Conservation (phyloP, 495 filamentous ascomycete species). For the Neurospora tetrasperma region DNA sequence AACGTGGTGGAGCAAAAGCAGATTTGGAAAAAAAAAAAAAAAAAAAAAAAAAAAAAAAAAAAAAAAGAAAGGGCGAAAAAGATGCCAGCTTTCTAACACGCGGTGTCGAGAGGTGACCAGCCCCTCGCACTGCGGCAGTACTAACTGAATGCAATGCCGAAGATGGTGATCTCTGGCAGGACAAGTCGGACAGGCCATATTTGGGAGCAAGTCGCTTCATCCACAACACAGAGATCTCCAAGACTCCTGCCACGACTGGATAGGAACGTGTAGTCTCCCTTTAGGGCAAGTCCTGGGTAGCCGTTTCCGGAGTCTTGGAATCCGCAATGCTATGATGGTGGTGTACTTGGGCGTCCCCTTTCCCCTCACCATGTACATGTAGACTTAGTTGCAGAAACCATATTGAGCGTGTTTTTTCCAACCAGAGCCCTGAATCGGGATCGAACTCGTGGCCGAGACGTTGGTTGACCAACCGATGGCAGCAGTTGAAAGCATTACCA, state of each 20-base stretch:
- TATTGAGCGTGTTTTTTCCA: background rate
- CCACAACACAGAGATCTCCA: background rate
- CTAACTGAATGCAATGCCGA: background rate
- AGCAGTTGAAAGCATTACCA: background rate
- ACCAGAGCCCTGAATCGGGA: background rate
- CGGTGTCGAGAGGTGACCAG: background rate
- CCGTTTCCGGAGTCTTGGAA: background rate
- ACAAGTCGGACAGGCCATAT: no score
- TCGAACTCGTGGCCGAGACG: background rate
- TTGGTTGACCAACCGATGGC: background rate
- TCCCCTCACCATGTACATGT: background rate
- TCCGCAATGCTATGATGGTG: background rate
- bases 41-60: background rate
- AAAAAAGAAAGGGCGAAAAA: background rate
- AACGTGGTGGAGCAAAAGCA: background rate
- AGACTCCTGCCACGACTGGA: background rate
- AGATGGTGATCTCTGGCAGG: background rate
- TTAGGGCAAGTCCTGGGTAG: background rate
- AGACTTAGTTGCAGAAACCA: background rate
- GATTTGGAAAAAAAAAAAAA: background rate
- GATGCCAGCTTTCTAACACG: background rate
- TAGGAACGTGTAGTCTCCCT: background rate
- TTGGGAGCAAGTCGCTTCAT: no score
- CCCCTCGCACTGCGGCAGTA: background rate
- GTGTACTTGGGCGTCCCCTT: background rate